Evolutionary conservation across 1,284 basidiomycete genomes (phyloP).

Genomic region (Cryptococcus jaspeensis): DNA sequence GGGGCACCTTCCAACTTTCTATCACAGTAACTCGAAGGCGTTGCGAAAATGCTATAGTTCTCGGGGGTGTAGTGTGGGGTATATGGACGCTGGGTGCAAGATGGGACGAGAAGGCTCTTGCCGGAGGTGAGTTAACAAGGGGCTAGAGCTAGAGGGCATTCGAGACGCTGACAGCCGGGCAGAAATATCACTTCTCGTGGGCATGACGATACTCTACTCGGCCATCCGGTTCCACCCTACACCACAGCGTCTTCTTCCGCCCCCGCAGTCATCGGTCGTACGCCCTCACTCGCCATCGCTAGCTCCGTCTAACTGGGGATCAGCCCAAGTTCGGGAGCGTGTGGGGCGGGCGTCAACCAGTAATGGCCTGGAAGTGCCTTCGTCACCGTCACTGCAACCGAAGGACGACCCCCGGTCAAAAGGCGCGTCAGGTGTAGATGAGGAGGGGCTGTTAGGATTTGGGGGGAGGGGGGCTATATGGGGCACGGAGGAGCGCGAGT

Average conservation of each 20-base stretch:
- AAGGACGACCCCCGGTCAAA: conserved; percentile 15
- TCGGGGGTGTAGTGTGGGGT: conserved; percentile 33
- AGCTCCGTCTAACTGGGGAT: not conserved
- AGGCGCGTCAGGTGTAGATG: conserved; percentile 9
- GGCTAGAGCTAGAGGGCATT: too few relatives aligned
- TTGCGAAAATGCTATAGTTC: conserved; percentile 41
- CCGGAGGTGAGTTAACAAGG: conserved; percentile 35
- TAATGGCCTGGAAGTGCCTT: not conserved
- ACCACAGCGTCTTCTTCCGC: conserved; percentile 10
- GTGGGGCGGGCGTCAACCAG: conserved; percentile 7
- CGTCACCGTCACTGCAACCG: not conserved
- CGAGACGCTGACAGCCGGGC: not conserved
- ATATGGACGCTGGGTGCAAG: conserved; percentile 30
- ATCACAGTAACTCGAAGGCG: conserved; percentile 33
- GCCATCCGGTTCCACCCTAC: conserved; percentile 17
- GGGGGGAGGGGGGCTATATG: conserved; percentile 45
- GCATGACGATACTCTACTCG: conserved; percentile 30
- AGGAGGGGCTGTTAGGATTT: conserved; percentile 21
- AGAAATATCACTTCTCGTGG: conserved; percentile 35
- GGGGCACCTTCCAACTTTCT: conserved; percentile 1
- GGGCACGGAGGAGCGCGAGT: conserved; percentile 51
- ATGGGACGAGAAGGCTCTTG: conserved; percentile 45
- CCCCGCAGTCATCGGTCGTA: conserved; percentile 5
- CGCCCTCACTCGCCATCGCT: conserved; percentile 8
- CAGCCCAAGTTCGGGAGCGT: conserved; percentile 14